A percentile compares a stretch with the other conserved stretches of the same genome.
phyloP scores from a whole-genome alignment of 257 asterid species.

The Henckelia pumila region DNA sequence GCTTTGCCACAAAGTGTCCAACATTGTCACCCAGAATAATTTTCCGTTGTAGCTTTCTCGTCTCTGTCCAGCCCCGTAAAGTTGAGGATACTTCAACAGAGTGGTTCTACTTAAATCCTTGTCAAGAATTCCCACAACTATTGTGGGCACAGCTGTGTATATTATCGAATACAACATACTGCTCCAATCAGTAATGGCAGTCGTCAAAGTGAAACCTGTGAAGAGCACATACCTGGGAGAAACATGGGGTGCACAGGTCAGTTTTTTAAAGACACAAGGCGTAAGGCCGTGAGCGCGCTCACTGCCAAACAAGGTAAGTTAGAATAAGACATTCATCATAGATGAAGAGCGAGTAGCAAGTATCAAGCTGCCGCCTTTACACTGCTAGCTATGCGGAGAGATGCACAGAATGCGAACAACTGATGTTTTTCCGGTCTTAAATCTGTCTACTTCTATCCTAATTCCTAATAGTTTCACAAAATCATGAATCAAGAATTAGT shows the following conservation, averaged over 20 bases:
- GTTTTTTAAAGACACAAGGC: background rate
- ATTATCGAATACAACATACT: constrained; percentile 79
- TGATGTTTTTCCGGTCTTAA: background rate
- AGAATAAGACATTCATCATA: background rate
- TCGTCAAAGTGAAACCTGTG: constrained; percentile 78
- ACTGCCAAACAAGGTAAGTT: background rate
- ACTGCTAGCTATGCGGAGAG: background rate
- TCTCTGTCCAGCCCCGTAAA: constrained; percentile 87
- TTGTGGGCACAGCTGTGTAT: constrained; percentile 81
- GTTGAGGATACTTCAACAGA: constrained; percentile 74
- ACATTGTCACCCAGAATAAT: constrained; percentile 73
- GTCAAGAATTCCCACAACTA: constrained; percentile 80
- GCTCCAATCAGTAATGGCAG: constrained; percentile 98
- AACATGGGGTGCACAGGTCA: background rate
- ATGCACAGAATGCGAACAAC: background rate
- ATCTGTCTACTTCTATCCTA: background rate
- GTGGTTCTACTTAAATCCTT: constrained; percentile 79
- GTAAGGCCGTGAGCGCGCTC: background rate
- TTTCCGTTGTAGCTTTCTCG: constrained; percentile 71
- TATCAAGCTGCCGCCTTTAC: background rate
- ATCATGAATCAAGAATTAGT: background rate
- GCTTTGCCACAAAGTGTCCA: constrained; percentile 95
- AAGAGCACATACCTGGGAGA: constrained; percentile 74
- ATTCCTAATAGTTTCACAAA: background rate
- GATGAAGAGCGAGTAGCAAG: background rate